Base-by-base conservation (phyloP, 805 yeast species). In the Cyberlindnera samutprakarnensis region DNA sequence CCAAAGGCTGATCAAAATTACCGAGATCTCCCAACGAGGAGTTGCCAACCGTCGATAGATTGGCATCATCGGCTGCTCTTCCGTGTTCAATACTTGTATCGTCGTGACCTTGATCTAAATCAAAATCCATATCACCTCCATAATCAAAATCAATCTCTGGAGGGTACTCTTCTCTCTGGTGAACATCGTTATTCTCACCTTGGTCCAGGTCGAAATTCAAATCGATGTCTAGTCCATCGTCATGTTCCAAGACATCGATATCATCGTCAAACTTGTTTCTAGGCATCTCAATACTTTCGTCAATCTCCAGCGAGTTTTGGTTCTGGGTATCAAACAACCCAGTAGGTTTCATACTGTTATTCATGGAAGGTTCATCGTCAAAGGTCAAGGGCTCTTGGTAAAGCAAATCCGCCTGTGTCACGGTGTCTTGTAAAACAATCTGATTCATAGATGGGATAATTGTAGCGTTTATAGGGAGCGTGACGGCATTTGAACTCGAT, bases 351-450 rank as follows among this genome's bases (percentile, higher is more conserved):
- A 33, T 17, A 27, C 29, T 23, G 11, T 13, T 19, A 32, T 38
- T 24, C 27, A 48, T 44, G 30, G 44, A 38, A 8, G 41, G 44
- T 10, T 39, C 46, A 23, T 46, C 57, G 31, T 49, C 60, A 28
- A 49, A 44, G 12, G 42, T 46, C 44, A 72, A 56, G 20, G 81
- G 81, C 28, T 75, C 83, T 42, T 76, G 83, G 40, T 70, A 71
- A 25, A 83, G 59, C 41, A 85, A 72, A 48, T 84, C 94, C 23
- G 77, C 68, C 37, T 78, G 84, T 0, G 94, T 80, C 27, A 86
- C 78, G 14, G 84, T 82, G 56, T 87, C 94, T 46, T 70, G 75
- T 43, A 87, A 63, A 2, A 77, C 71, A 29, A 83, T 64, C 25
- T 69, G 71, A 19, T 69, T 68, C 21, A 81, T 62, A 18, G 76